A percentile compares a stretch with the other conserved stretches of the same genome.
Evolutionary conservation across 2,329 filamentous ascomycete genomes (phyloP).

Genomic region (Lachnellula occidentalis): DNA sequence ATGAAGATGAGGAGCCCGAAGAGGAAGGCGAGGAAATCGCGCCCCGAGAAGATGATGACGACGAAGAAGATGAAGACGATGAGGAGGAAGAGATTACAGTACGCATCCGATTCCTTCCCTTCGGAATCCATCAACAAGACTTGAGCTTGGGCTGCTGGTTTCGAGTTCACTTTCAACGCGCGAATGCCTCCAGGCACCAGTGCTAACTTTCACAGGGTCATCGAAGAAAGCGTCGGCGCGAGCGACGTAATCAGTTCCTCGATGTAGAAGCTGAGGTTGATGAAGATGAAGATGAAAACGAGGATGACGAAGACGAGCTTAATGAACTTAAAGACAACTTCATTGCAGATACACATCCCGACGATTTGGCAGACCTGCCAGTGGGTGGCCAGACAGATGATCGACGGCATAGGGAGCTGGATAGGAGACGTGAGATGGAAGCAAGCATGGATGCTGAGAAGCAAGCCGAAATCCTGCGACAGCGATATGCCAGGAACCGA

Average conservation of each 20-base stretch:
- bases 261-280: conserved; percentile 98
- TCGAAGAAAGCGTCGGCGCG: conserved; percentile 73
- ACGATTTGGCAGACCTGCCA: conserved; percentile 73
- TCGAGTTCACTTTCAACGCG: neutral
- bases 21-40: conserved; percentile 36
- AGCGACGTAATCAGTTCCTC: conserved; percentile 79
- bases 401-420: conserved; percentile 86
- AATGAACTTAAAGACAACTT: conserved; percentile 74
- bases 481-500: conserved; percentile 79
- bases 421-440: conserved; percentile 83
- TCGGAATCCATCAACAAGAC: neutral
- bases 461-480: conserved; percentile 77
- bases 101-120: conserved; percentile 19
- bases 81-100: conserved; percentile 60
- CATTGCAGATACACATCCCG: conserved; percentile 83
- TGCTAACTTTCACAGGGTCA: conserved; percentile 46
- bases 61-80: conserved; percentile 54
- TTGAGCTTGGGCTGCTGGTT: neutral
- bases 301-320: conserved; percentile 85
- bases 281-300: conserved; percentile 80
- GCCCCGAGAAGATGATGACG: conserved; percentile 33
- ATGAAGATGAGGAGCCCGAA: conserved; percentile 39
- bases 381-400: conserved; percentile 80
- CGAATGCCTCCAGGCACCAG: conserved; percentile 6
- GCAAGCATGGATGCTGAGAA: conserved; percentile 89